Evolutionary conservation across 2,329 filamentous ascomycete species (phyloP).

Genomic region (Tolypocladium ovalisporum): DNA sequence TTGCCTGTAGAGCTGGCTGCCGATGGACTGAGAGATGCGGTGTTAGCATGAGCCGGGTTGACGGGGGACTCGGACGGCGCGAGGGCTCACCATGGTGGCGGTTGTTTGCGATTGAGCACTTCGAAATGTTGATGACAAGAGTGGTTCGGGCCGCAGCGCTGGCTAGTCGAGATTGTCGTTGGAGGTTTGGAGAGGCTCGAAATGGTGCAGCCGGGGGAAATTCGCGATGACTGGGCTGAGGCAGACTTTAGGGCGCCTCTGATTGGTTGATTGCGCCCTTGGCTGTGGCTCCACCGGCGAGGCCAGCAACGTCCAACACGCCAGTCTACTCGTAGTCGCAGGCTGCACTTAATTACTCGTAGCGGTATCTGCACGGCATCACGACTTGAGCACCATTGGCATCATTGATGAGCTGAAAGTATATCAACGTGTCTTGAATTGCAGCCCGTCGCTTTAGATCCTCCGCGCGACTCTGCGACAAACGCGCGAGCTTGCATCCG

Average conservation of each 20-base stretch:
- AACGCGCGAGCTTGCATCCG: neutral
- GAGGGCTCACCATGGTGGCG: constrained; percentile 25
- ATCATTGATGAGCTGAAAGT: too few relatives aligned
- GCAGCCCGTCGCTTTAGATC: neutral
- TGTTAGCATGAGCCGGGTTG: constrained; percentile 18
- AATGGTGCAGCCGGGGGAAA: constrained; percentile 8
- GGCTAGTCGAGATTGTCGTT: constrained; percentile 14
- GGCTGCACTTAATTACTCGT: too few relatives aligned
- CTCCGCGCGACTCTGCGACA: neutral
- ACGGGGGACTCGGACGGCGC: neutral
- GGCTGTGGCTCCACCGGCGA: neutral
- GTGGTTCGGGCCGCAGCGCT: constrained; percentile 14
- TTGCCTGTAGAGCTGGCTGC: constrained; percentile 29
- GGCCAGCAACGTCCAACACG: neutral
- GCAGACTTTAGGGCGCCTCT: constrained; percentile 17
- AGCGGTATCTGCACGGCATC: neutral
- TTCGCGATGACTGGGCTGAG: constrained; percentile 16
- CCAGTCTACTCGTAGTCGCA: neutral
- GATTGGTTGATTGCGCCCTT: constrained; percentile 15
- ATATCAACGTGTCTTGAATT: too few relatives aligned
- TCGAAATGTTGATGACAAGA: constrained; percentile 11
- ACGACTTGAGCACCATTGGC: neutral
- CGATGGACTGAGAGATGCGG: constrained; percentile 24
- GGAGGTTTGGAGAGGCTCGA: constrained; percentile 12
- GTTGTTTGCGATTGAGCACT: constrained; percentile 19